These are phyloP conservation scores for Dianthus caryophyllus DNA, from an alignment of 148 eudicot species.

Conservation along the genomic window DNA sequence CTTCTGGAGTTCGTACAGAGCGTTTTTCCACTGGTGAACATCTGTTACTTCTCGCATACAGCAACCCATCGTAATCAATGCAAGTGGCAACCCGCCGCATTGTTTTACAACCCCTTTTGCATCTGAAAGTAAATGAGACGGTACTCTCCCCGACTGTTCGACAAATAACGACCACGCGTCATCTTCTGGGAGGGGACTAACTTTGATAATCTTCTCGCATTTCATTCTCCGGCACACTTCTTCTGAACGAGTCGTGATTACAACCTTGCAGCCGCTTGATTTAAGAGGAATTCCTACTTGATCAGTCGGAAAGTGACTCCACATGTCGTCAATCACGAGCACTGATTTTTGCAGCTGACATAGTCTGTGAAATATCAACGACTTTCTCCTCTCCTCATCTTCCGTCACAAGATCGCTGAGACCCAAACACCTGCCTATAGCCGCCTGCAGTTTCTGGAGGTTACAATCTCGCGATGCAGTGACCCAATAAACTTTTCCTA, in stretches of 20 bases:
- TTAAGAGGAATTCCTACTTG: conserved; percentile 13
- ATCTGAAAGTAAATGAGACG: not conserved
- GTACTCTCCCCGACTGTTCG: not conserved
- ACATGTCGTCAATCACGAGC: conserved; percentile 23
- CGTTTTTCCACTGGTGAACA: conserved; percentile 13
- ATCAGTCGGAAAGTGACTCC: not conserved
- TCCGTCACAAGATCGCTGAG: not conserved
- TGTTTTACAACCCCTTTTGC: not conserved
- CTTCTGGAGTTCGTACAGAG: conserved; percentile 8
- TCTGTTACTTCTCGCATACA: conserved; percentile 8
- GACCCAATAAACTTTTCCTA: conserved; percentile 13
- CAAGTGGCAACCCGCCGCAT: conserved; percentile 18
- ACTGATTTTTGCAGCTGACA: not conserved
- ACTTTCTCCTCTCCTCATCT: conserved; percentile 2
- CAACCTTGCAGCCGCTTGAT: conserved; percentile 9
- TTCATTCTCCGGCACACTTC: conserved; percentile 18
- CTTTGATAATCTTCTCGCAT: not conserved
- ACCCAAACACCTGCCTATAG: conserved; percentile 1
- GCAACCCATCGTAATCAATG: conserved; percentile 7
- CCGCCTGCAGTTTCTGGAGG: not conserved
- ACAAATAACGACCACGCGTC: conserved; percentile 12
- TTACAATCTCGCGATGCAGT: conserved; percentile 5
- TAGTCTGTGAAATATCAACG: not conserved
- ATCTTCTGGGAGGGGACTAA: not conserved
- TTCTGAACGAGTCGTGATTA: conserved; percentile 1